Percentiles rank a stretch among this genome's conserved stretches.
These are phyloP conservation scores for Saturnispora hagleri DNA, from an alignment of 805 yeast species.

Conservation along the genomic window DNA sequence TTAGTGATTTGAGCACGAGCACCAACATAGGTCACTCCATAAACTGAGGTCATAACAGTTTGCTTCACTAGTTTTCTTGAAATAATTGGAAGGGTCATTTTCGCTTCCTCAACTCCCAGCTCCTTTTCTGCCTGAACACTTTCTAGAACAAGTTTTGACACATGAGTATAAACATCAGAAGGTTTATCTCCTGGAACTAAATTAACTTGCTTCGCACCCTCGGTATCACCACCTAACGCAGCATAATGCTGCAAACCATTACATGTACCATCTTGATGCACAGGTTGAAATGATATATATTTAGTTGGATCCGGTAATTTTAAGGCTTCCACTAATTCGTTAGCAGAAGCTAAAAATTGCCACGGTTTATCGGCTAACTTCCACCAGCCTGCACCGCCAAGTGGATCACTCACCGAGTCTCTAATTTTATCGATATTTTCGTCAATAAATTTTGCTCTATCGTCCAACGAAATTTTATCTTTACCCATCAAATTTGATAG, in stretches of 20 bases:
- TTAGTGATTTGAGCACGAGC: conserved; percentile 83
- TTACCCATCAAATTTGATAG: conserved; percentile 65
- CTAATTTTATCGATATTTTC: conserved; percentile 45
- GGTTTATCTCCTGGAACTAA: conserved; percentile 63
- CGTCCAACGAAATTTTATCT: conserved; percentile 61
- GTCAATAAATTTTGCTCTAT: conserved; percentile 52
- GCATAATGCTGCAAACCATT: conserved; percentile 84
- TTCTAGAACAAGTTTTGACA: conserved; percentile 52
- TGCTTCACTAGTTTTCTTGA: conserved; percentile 89
- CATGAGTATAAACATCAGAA: conserved; percentile 67
- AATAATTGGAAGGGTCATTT: conserved; percentile 49
- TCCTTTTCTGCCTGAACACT: conserved; percentile 46
- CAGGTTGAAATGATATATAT: conserved; percentile 62
- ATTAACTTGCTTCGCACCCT: conserved; percentile 76
- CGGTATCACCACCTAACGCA: conserved; percentile 76
- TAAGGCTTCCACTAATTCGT: conserved; percentile 55
- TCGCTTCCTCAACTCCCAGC: conserved; percentile 45
- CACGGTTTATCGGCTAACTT: conserved; percentile 69
- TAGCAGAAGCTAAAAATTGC: conserved; percentile 68
- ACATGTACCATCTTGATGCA: conserved; percentile 84
- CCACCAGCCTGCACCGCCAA: conserved; percentile 56
- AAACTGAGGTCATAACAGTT: conserved; percentile 96
- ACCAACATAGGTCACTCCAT: conserved; percentile 92
- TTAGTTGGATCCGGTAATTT: conserved; percentile 55
- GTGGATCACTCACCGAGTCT: conserved; percentile 57